A percentile compares a stretch with the other conserved stretches of the same genome.
These are phyloP conservation scores for Crepidotus variabilis DNA, from an alignment of 768 basidiomycete genomes.

Conservation along the genomic window DNA sequence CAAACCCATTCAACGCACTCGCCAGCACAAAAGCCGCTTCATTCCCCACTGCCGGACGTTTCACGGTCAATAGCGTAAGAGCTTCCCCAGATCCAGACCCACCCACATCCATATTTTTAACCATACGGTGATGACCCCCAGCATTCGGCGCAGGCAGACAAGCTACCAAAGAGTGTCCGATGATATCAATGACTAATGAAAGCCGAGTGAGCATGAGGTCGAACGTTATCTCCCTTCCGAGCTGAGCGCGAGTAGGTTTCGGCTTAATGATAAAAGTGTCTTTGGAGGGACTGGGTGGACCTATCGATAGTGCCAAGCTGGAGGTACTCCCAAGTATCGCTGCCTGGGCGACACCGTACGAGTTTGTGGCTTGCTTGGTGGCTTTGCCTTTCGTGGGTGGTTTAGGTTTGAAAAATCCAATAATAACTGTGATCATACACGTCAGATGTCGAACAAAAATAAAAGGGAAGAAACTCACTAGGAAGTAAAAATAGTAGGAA, in stretches of 20 bases:
- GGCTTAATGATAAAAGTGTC: slow-evolving; percentile 26
- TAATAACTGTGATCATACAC: slow-evolving; percentile 40
- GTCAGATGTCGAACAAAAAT: not conserved
- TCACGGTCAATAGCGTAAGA: not conserved
- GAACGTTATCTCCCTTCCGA: slow-evolving; percentile 65
- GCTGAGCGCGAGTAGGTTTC: slow-evolving; percentile 46
- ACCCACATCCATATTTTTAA: not conserved
- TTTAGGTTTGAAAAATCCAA: slow-evolving; percentile 55
- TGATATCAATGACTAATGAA: slow-evolving; percentile 64
- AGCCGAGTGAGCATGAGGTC: slow-evolving; percentile 59
- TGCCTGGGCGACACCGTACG: not conserved
- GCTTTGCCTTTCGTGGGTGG: slow-evolving; percentile 13
- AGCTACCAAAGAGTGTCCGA: slow-evolving; percentile 58
- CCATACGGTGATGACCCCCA: not conserved
- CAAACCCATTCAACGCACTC: slow-evolving; percentile 56
- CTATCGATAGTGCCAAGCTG: not conserved
- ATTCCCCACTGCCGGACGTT: slow-evolving; percentile 17
- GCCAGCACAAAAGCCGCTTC: slow-evolving; percentile 58
- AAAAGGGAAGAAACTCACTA: slow-evolving; percentile 22
- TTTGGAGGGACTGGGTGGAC: not conserved
- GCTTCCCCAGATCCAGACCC: not conserved
- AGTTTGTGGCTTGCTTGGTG: slow-evolving; percentile 7
- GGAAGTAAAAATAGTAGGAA: slow-evolving; percentile 50
- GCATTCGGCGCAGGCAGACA: slow-evolving; percentile 45
- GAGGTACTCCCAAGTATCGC: not conserved